phyloP scores from a whole-genome alignment of 495 filamentous ascomycete species.

The Pyrenula aspistea region DNA sequence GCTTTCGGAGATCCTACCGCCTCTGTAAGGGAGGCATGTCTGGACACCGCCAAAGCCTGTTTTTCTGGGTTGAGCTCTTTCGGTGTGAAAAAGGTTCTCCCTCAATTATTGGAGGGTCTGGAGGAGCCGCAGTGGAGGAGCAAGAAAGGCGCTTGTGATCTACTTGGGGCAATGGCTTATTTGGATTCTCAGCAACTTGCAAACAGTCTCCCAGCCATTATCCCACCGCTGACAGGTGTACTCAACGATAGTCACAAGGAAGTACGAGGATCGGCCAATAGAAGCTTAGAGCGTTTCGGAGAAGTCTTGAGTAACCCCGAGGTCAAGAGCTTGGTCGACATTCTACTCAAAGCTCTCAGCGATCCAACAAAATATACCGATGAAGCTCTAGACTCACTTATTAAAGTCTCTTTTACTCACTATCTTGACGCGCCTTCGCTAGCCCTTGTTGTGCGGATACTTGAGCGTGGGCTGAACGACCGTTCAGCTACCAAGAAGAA shows the following conservation, averaged over 20 bases:
- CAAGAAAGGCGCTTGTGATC: conserved; percentile 94
- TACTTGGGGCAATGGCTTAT: conserved; percentile 95
- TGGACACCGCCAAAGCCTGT: conserved; percentile 87
- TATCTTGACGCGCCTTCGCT: conserved; percentile 93
- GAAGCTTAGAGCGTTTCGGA: conserved; percentile 91
- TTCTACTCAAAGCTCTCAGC: conserved; percentile 89
- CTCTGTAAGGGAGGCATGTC: conserved; percentile 83
- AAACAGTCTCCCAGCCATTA: conserved; percentile 85
- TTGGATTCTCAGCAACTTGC: conserved; percentile 90
- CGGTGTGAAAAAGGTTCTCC: conserved; percentile 87
- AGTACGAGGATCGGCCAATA: conserved; percentile 80
- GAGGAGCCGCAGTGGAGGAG: conserved; percentile 95
- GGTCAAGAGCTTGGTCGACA: conserved; percentile 77
- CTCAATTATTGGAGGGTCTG: conserved; percentile 82
- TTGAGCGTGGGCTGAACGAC: conserved; percentile 84
- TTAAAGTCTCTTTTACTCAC: conserved; percentile 92
- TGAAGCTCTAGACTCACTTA: conserved; percentile 81
- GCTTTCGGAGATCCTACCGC: conserved; percentile 81
- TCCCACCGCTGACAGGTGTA: conserved; percentile 84
- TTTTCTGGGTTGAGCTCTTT: conserved; percentile 89
- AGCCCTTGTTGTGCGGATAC: conserved; percentile 84
- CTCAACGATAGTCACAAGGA: conserved; percentile 98
- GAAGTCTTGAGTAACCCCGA: conserved; percentile 98
- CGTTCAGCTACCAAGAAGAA: conserved; percentile 91
- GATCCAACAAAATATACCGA: conserved; percentile 97